These are phyloP conservation scores for Pontederia crassipes DNA, from an alignment of 176 grass and related monocot species.

Conservation along the genomic window DNA sequence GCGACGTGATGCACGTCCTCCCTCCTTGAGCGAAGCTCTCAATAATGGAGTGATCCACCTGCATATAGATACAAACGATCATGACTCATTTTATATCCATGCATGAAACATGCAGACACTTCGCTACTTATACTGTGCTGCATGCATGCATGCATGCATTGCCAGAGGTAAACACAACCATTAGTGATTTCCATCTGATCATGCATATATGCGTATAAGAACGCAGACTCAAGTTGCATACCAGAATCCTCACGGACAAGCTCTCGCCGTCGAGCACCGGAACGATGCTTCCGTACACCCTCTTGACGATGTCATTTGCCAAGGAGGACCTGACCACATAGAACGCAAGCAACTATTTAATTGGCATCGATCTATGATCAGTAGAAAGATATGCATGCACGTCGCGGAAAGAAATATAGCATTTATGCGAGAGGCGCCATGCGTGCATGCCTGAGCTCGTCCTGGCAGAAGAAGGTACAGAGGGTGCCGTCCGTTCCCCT, in stretches of 20 bases:
- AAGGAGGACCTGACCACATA: constrained; percentile 35
- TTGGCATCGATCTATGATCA: too few relatives aligned
- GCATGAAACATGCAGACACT: not conserved
- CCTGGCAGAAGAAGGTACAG: constrained; percentile 81
- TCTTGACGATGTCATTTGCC: constrained; percentile 68
- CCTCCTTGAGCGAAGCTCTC: constrained; percentile 96
- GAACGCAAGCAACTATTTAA: too few relatives aligned
- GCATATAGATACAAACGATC: not conserved
- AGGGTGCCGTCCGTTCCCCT: constrained; percentile 31
- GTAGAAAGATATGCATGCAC: not conserved
- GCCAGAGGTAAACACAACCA: too few relatives aligned
- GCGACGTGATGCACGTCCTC: constrained; percentile 69
- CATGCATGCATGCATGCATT: too few relatives aligned
- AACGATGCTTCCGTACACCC: constrained; percentile 61
- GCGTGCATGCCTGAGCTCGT: constrained; percentile 48
- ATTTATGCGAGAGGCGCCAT: too few relatives aligned
- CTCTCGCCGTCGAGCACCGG: constrained; percentile 64
- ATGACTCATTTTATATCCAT: not conserved
- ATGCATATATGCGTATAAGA: not conserved
- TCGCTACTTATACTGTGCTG: too few relatives aligned
- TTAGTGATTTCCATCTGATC: too few relatives aligned
- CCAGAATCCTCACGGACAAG: constrained; percentile 64
- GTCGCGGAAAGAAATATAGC: not conserved
- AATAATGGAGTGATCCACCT: constrained; percentile 91
- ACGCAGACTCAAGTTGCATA: constrained; percentile 6